Conservation (phyloP, 805 yeast species). For the Metschnikowia reukaufii region DNA sequence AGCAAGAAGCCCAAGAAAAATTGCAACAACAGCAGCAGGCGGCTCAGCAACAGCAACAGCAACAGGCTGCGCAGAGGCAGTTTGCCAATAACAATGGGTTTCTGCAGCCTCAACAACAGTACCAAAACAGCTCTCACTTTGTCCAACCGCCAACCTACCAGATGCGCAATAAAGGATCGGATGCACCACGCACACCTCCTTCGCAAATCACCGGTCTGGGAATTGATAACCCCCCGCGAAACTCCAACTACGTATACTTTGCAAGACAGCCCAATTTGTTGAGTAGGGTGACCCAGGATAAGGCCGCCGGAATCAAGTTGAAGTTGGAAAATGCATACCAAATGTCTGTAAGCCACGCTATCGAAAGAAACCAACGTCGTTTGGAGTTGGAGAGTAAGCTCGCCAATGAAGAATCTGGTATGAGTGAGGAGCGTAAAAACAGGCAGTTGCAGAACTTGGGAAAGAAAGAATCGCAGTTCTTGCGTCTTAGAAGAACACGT, state of each 20-base stretch:
- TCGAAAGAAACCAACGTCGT: slow-evolving; percentile 92
- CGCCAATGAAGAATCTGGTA: slow-evolving; percentile 56
- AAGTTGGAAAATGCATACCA: slow-evolving; percentile 83
- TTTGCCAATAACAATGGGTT: slow-evolving; percentile 1
- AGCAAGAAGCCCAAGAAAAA: slow-evolving; percentile 14
- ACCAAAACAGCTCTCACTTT: slow-evolving; percentile 12
- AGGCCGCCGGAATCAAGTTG: slow-evolving; percentile 79
- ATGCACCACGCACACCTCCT: slow-evolving; percentile 15
- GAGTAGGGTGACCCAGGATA: slow-evolving; percentile 74
- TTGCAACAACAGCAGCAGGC: slow-evolving; percentile 14
- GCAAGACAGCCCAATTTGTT: slow-evolving; percentile 80
- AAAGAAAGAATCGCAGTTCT: slow-evolving; percentile 81
- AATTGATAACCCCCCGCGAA: slow-evolving; percentile 2
- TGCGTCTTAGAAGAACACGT: slow-evolving; percentile 82
- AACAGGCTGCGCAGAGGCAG: slow-evolving; percentile 5
- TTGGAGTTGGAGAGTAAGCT: slow-evolving; percentile 77
- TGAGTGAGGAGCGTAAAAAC: slow-evolving; percentile 79
- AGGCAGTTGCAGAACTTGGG: slow-evolving; percentile 83
- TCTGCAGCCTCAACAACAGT: slow-evolving; percentile 10
- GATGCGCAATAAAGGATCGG: slow-evolving; percentile 8
- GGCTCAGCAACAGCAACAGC: slow-evolving; percentile 13
- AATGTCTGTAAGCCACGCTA: slow-evolving; percentile 84
- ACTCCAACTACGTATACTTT: slow-evolving; percentile 51
- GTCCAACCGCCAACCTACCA: slow-evolving; percentile 16
- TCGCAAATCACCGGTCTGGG: slow-evolving; percentile 5